Percentiles rank a stretch among this genome's conserved stretches.
phyloP scores from a whole-genome alignment of 257 asterid genomes.

The Solanum medicagineum region DNA sequence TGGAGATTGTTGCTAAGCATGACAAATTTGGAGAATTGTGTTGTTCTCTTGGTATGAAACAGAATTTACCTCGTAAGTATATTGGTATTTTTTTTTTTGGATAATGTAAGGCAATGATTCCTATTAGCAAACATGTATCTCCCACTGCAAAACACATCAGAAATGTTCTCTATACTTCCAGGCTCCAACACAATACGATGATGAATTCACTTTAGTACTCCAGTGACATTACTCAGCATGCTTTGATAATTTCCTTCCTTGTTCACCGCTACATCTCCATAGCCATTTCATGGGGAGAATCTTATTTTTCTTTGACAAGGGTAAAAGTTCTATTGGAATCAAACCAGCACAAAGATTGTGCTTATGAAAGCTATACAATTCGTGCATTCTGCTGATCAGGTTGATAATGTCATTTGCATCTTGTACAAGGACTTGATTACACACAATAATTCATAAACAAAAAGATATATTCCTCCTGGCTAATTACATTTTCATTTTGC shows the following conservation, averaged over 20 bases:
- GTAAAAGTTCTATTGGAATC: not conserved
- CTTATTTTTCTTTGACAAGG: not conserved
- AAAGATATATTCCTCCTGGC: not conserved
- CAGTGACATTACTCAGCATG: not conserved
- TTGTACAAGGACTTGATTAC: not conserved
- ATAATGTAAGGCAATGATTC: not conserved
- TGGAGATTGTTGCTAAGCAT: conserved; percentile 17
- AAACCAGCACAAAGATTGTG: not conserved
- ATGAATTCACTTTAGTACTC: not conserved
- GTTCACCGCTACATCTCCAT: not conserved
- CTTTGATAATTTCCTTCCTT: not conserved
- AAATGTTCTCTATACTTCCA: not conserved
- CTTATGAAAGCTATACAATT: not conserved
- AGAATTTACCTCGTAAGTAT: conserved; percentile 8
- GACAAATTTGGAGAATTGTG: conserved; percentile 6
- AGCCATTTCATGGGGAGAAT: not conserved
- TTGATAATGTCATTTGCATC: not conserved
- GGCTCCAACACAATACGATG: not conserved
- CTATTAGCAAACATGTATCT: not conserved
- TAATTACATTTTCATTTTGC: not conserved
- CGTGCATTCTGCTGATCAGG: not conserved
- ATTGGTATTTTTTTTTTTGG: not conserved
- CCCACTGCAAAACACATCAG: not conserved
- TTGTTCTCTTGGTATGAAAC: conserved; percentile 8
- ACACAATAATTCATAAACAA: not conserved